phyloP scores from a whole-genome alignment of 768 basidiomycete genomes.

The Auricularia cornea region DNA sequence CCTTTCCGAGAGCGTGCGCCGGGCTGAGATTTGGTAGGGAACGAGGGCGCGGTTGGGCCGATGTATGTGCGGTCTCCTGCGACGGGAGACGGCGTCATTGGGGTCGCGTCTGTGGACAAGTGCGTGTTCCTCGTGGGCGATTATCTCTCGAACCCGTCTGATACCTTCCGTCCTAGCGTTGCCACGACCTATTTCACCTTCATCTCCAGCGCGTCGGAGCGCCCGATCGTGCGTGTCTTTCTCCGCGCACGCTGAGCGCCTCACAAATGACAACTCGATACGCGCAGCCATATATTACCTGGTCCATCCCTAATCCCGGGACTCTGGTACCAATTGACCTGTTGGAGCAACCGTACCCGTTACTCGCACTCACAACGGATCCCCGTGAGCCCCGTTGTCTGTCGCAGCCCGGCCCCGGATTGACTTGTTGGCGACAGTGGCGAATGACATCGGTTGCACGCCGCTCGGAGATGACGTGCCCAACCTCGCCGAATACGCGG shows the following conservation, averaged over 20 bases:
- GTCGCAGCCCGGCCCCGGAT: too few relatives aligned
- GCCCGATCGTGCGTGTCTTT: too few relatives aligned
- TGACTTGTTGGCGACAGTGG: too few relatives aligned
- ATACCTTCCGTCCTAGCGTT: too few relatives aligned
- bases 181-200: too few relatives aligned
- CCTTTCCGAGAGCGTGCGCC: too few relatives aligned
- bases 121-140: conserved; percentile 19
- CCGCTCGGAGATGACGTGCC: neutral
- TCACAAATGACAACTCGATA: too few relatives aligned
- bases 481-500: neutral
- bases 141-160: conserved; percentile 10
- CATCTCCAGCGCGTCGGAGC: too few relatives aligned
- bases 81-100: conserved; percentile 2
- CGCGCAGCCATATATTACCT: neutral
- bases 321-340: neutral
- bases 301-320: neutral
- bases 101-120: conserved; percentile 9
- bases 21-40: neutral
- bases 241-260: too few relatives aligned
- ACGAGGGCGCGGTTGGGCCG: neutral
- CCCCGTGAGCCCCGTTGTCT: neutral
- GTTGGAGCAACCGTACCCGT: neutral
- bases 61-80: neutral
- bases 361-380: neutral
- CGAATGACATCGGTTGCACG: neutral